phyloP scores from a whole-genome alignment of 495 filamentous ascomycete genomes.

The Tuber brumale region DNA sequence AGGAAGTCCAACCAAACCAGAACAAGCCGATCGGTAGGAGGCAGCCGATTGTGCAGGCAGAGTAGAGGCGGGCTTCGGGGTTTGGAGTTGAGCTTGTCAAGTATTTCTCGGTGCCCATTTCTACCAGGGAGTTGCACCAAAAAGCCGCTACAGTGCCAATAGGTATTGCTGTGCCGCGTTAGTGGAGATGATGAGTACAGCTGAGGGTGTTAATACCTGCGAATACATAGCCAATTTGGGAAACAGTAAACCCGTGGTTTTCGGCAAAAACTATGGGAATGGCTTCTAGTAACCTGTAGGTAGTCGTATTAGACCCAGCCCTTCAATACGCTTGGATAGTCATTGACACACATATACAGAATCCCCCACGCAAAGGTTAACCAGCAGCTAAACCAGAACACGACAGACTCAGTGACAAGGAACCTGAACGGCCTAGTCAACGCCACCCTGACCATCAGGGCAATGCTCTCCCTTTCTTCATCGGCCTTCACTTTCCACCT shows the following conservation, averaged over 20 bases:
- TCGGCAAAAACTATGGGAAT: conserved; percentile 70
- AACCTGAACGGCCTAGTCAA: conserved; percentile 75
- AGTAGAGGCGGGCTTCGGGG: conserved; percentile 77
- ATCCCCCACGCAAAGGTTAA: conserved; percentile 84
- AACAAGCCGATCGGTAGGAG: conserved; percentile 65
- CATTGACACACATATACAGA: conserved; percentile 74
- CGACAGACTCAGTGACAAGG: conserved; percentile 82
- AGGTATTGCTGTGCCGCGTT: conserved; percentile 51
- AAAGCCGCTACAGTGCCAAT: conserved; percentile 64
- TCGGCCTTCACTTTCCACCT: conserved; percentile 82
- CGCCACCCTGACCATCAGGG: conserved; percentile 67
- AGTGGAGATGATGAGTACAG: background rate
- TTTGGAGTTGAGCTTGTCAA: conserved; percentile 41
- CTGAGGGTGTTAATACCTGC: conserved; percentile 44
- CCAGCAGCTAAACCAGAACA: conserved; percentile 94
- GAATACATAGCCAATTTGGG: conserved; percentile 68
- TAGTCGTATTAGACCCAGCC: conserved; percentile 5
- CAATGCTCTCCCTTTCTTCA: conserved; percentile 65
- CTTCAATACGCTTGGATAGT: conserved; percentile 24
- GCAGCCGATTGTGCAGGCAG: conserved; percentile 59
- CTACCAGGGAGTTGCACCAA: conserved; percentile 54
- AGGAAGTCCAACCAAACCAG: conserved; percentile 73
- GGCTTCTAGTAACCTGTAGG: conserved; percentile 33
- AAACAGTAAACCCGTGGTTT: conserved; percentile 62
- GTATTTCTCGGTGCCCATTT: conserved; percentile 42